Conservation (phyloP, 2,329 filamentous ascomycete genomes). For the Alternaria alternata region DNA sequence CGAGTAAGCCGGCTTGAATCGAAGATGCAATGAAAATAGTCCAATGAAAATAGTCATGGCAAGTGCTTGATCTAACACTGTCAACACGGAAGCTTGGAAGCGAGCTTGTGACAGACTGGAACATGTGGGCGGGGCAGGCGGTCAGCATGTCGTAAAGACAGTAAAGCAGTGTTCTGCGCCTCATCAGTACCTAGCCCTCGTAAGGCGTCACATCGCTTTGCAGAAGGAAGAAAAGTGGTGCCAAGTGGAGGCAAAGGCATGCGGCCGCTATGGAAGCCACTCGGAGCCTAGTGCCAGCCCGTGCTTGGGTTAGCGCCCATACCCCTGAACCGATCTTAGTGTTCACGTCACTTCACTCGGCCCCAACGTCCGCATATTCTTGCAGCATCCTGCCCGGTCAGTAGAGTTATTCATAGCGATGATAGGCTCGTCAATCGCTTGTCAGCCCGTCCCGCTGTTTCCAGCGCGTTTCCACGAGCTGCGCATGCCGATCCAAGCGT, state of each 20-base stretch:
- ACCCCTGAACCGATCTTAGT: constrained; percentile 23
- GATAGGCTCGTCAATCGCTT: constrained; percentile 8
- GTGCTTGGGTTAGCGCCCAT: constrained; percentile 20
- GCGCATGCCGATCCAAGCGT: constrained; percentile 10
- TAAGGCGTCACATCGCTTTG: constrained; percentile 1
- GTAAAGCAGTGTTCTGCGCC: constrained; percentile 23
- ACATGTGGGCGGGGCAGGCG: constrained; percentile 22
- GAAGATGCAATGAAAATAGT: constrained; percentile 25
- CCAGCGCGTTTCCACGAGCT: constrained; percentile 16
- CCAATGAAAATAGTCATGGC: constrained; percentile 29
- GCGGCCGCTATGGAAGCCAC: constrained; percentile 27
- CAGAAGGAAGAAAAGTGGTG: constrained; percentile 10
- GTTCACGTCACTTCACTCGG: constrained; percentile 24
- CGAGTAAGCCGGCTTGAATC: constrained; percentile 13
- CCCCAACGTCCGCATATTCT: constrained; percentile 23
- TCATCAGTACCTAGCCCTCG: constrained; percentile 6
- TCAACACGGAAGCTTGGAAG: constrained; percentile 20
- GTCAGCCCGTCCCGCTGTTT: background rate
- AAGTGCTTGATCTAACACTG: constrained; percentile 20
- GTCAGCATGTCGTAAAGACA: constrained; percentile 23
- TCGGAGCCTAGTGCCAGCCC: constrained; percentile 15
- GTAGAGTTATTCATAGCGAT: constrained; percentile 5
- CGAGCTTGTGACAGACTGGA: constrained; percentile 26
- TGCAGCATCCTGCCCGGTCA: constrained; percentile 12
- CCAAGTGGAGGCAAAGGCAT: constrained; percentile 16